Conservation (phyloP, 1,284 basidiomycete genomes). For the Xanthoconium separans region DNA sequence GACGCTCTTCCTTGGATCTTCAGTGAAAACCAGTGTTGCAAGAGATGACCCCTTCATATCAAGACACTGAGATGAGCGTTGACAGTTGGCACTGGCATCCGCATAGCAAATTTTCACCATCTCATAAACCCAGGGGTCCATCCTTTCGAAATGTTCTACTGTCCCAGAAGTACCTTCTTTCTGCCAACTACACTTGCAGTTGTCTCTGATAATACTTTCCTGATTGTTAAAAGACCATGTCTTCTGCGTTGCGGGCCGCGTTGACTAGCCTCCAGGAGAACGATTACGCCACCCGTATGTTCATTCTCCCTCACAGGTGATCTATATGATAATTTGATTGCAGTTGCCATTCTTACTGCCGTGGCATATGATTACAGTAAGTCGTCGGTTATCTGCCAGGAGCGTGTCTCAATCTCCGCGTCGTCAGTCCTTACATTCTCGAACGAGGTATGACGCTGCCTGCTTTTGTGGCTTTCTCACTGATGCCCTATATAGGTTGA, state of each 20-base stretch:
- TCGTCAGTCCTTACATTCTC: neutral
- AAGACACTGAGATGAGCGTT: too few species aligned
- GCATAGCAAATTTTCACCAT: too few species aligned
- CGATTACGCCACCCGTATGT: neutral
- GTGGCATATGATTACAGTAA: conserved; percentile 9
- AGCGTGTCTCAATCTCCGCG: neutral
- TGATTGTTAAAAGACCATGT: neutral
- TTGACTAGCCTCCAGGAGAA: neutral
- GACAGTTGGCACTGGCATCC: too few species aligned
- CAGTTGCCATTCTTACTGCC: neutral
- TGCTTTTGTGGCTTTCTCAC: neutral
- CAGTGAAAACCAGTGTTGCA: too few species aligned
- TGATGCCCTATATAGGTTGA: neutral
- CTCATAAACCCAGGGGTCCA: too few species aligned
- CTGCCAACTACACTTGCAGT: too few species aligned
- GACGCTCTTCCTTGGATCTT: too few species aligned
- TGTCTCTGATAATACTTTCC: too few species aligned
- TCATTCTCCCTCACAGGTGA: neutral
- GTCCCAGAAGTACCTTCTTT: too few species aligned
- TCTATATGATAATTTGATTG: neutral
- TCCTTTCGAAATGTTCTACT: too few species aligned
- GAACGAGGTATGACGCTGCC: neutral
- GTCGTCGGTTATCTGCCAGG: neutral
- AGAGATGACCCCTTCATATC: too few species aligned
- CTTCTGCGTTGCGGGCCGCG: neutral